phyloP scores from a whole-genome alignment of 2,329 filamentous ascomycete genomes.

The Fusarium chuoi region DNA sequence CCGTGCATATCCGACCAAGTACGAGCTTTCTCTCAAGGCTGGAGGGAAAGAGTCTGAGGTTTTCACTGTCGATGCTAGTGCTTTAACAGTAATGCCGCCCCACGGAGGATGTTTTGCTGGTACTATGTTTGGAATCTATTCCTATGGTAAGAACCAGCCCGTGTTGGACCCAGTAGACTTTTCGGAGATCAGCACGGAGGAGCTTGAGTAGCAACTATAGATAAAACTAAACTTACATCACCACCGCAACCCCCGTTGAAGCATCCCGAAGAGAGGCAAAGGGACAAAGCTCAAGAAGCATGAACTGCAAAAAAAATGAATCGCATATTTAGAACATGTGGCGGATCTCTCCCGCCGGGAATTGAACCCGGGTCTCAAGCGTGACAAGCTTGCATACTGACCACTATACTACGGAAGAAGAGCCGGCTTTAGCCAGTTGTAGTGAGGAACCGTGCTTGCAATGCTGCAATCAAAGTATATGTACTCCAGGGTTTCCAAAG shows the following conservation, averaged over 20 bases:
- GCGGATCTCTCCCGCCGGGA: constrained; percentile 43
- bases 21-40: not conserved
- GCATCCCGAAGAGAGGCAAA: not conserved
- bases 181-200: not conserved
- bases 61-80: not conserved
- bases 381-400: constrained; percentile 38
- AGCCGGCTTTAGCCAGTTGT: not conserved
- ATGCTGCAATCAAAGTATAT: accelerated
- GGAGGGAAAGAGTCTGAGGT: not conserved
- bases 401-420: constrained; percentile 8
- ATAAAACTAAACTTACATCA: not conserved
- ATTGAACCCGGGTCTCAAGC: constrained; percentile 42
- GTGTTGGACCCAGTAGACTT: constrained; percentile 32
- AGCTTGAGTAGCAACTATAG: not conserved
- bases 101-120: constrained; percentile 39
- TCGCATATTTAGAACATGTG: constrained; percentile 30
- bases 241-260: not conserved
- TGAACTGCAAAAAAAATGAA: constrained; percentile 14
- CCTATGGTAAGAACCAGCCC: constrained; percentile 30
- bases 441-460: not conserved
- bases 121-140: constrained; percentile 40
- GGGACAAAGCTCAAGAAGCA: not conserved
- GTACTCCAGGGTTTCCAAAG: accelerated
- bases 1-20: not conserved
- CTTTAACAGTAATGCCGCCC: constrained; percentile 25